Base-by-base conservation (phyloP, 192 early-diverging fungal species). In the Umbelopsis sp. region DNA sequence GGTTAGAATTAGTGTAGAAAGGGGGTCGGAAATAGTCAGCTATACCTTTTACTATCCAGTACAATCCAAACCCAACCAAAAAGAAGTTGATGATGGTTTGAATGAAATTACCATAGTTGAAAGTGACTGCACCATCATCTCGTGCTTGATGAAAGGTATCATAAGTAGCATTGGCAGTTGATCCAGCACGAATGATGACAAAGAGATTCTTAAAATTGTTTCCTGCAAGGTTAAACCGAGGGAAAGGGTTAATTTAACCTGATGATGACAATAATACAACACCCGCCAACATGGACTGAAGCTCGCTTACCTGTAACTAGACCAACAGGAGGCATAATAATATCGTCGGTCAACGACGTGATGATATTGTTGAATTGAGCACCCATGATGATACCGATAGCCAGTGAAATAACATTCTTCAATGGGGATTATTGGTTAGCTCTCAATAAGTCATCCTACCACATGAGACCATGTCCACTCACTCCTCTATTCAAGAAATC, bases 361-460 rank as follows among this genome's bases (percentile, higher is more conserved):
- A 16, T 65, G 85, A 70, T 82, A 36, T 70, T 70, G 7, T 83
- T 85, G 79, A 84, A 89, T 16, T 80, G 78, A 43, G 70, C 79
- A 70, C 90, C 90, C 50, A 91, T 89, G 72, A 91, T 81, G 56
- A 91, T 77, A 70, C 89, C 90, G 22, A 90, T 80, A 66, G 88
- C 88, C 66, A 91, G 52, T 53, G 91, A 90, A 47, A 91, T 78
- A 1, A 90, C 86, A 53, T 89, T 91, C 32, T 86, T 85, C 26
- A 11, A 41, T 11, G 12, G 12, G 38, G 38, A 11, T 3, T 41
- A n/a, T n/a, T n/a, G n/a, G 38, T 41, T 41, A 41, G 38, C 38
- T 6, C 12, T 8, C 38, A 41, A 41, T 11, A 41, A 41, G 38
- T 66, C 25, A 34, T 29, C 25, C 26, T 21, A 16, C 14, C 4